Evolutionary conservation across 129 eudicot genomes (phyloP).

Genomic region (Pittosporum tobira): DNA sequence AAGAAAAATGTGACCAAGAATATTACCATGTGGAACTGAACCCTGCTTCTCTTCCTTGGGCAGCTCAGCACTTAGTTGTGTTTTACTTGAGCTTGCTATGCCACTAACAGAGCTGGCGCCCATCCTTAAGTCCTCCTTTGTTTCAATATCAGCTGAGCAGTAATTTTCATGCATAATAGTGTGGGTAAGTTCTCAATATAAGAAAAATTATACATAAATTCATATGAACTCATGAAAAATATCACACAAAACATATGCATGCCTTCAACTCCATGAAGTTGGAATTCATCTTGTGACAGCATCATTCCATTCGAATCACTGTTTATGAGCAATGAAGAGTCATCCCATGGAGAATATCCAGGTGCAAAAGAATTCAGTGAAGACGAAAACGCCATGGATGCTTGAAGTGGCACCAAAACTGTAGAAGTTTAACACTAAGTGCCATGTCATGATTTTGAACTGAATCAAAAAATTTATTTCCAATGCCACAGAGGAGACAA

Average conservation of each 20-base stretch:
- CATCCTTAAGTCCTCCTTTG: slow-evolving; percentile 39
- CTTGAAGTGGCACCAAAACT: slow-evolving; percentile 65
- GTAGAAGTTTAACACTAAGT: slow-evolving; percentile 19
- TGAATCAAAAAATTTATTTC: neutral
- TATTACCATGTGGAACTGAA: slow-evolving; percentile 52
- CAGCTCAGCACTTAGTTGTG: slow-evolving; percentile 44
- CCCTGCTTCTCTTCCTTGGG: slow-evolving; percentile 46
- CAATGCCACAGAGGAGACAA: slow-evolving; percentile 16
- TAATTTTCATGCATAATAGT: slow-evolving; percentile 8
- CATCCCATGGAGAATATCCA: slow-evolving; percentile 86
- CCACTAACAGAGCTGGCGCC: slow-evolving; percentile 41
- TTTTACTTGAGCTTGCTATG: slow-evolving; percentile 46
- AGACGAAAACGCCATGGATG: slow-evolving; percentile 62
- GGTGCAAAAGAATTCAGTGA: slow-evolving; percentile 49
- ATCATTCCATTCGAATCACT: slow-evolving; percentile 41
- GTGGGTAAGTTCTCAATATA: slow-evolving; percentile 10
- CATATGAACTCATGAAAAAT: slow-evolving; percentile 1
- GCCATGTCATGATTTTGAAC: slow-evolving; percentile 11
- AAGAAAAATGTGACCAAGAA: slow-evolving; percentile 2
- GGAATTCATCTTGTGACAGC: slow-evolving; percentile 57
- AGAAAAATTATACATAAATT: neutral
- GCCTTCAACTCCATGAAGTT: slow-evolving; percentile 66
- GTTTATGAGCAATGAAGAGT: slow-evolving; percentile 54
- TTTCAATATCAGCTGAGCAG: slow-evolving; percentile 58
- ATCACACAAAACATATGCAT: slow-evolving; percentile 26